A percentile compares a stretch with the other conserved stretches of the same genome.
Conservation (phyloP, 2,329 filamentous ascomycete species). For the Fusarium duplospermum region DNA sequence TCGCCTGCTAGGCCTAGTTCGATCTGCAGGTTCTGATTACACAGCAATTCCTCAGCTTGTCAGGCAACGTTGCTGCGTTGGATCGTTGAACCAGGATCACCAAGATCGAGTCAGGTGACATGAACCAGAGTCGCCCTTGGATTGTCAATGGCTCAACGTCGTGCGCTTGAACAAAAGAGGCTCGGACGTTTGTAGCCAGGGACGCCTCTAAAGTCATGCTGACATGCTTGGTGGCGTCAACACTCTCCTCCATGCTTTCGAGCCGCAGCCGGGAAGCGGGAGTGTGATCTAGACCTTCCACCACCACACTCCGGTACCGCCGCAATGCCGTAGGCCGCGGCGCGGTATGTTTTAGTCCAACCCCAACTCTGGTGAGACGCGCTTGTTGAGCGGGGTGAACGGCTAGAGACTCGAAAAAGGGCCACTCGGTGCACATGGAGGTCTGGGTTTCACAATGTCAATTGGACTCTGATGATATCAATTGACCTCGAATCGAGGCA, state of each 20-base stretch:
- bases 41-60: background rate
- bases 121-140: background rate
- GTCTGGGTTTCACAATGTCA: background rate
- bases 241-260: slow-evolving; percentile 21
- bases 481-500: slow-evolving; percentile 10
- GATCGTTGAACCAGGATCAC: background rate
- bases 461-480: slow-evolving; percentile 21
- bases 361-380: slow-evolving; percentile 21
- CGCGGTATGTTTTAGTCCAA: slow-evolving; percentile 17
- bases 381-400: slow-evolving; percentile 27
- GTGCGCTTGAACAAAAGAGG: slow-evolving; percentile 4
- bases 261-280: slow-evolving; percentile 30
- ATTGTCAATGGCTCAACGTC: background rate
- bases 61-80: background rate
- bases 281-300: slow-evolving; percentile 17
- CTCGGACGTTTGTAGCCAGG: slow-evolving; percentile 10
- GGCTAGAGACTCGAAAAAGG: background rate
- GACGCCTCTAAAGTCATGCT: slow-evolving; percentile 28
- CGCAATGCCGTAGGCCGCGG: slow-evolving; percentile 14
- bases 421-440: background rate
- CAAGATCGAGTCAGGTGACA: slow-evolving; percentile 24
- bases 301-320: slow-evolving; percentile 7
- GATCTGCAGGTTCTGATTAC: background rate
- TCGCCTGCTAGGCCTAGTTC: background rate
- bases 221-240: slow-evolving; percentile 37